Evolutionary conservation across 768 basidiomycete species (phyloP), one percentile per base, ranked within the genome.

Genomic region (Rhodotorula paludigena): DNA sequence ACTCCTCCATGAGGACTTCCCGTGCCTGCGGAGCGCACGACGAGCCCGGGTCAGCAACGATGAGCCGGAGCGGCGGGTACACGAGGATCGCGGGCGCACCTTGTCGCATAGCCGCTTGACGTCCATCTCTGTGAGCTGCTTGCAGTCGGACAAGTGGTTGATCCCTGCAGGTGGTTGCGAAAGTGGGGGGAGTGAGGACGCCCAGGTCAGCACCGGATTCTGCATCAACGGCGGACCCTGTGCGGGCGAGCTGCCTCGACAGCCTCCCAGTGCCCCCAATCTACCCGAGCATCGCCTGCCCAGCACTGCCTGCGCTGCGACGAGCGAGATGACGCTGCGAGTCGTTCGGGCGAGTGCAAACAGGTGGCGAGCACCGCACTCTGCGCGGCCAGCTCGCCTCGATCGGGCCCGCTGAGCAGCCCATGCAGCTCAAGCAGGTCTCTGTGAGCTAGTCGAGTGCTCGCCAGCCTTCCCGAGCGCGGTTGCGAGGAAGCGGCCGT

Each of bases 41-140:
- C 30, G 15, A 39, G n/a, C 2, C 28, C 41, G 28, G 11, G 48
- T 54, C 44, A 51, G 44, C 35, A 10, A n/a, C n/a, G n/a, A n/a
- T n/a, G n/a, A n/a, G n/a, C n/a, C n/a, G n/a, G n/a, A n/a, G n/a
- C 25, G 33, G 36, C n/a, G 2, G 33, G 28, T 33, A 42, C 9
- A 45, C 32, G 15, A 20, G 38, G 23, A 35, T 25, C 10, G 49
- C 18, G 32, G 71, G 79, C 85, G 76, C 76, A 93, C 96, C 90
- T 96, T 98, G 85, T 98, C 94, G 83, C 96, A 99, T 72, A 99
- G 85, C 79, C 86, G 87, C 84, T 98, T 98, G 67, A 99, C 92
- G 79, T 99, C 93, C 18, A 84, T 83, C 81, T 99, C 96, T 68
- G 89, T 83, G 67, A 99, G 85, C 75, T 96, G 94, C 79, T 99